phyloP scores from a whole-genome alignment of 2,329 filamentous ascomycete species.

The Curvularia spicifera region DNA sequence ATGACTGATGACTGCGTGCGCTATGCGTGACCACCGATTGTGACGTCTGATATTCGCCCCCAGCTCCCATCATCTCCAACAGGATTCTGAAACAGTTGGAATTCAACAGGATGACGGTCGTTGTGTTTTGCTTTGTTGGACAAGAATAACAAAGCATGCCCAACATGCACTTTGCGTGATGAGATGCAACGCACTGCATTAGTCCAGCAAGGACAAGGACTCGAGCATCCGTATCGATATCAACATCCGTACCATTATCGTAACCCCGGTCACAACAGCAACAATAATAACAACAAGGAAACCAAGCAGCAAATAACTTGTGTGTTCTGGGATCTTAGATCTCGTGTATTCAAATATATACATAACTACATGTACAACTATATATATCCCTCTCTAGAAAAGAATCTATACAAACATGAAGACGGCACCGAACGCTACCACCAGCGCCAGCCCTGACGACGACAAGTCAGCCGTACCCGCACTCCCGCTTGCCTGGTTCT shows the following conservation, averaged over 20 bases:
- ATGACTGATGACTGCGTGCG: neutral
- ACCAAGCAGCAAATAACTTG: neutral
- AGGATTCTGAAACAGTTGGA: too few species aligned
- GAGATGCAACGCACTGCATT: neutral
- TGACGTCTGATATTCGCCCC: neutral
- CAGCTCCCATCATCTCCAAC: neutral
- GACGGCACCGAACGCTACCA: neutral
- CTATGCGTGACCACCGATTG: neutral
- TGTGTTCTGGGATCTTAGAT: too few species aligned
- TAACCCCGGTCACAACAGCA: neutral
- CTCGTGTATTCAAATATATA: neutral
- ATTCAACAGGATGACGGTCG: neutral
- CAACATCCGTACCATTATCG: neutral
- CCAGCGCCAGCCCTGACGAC: neutral
- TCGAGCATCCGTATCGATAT: neutral
- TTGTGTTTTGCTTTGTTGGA: neutral
- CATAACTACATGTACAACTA: neutral
- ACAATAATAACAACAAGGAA: neutral
- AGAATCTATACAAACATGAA: constrained; percentile 13
- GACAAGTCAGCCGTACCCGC: neutral
- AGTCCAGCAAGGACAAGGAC: neutral
- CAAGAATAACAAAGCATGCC: neutral
- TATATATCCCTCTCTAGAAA: neutral
- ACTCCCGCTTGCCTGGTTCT: constrained; percentile 11
- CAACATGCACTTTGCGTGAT: neutral